Evolutionary conservation across 2,329 filamentous ascomycete genomes (phyloP).

Genomic region (Beauveria medogensis): DNA sequence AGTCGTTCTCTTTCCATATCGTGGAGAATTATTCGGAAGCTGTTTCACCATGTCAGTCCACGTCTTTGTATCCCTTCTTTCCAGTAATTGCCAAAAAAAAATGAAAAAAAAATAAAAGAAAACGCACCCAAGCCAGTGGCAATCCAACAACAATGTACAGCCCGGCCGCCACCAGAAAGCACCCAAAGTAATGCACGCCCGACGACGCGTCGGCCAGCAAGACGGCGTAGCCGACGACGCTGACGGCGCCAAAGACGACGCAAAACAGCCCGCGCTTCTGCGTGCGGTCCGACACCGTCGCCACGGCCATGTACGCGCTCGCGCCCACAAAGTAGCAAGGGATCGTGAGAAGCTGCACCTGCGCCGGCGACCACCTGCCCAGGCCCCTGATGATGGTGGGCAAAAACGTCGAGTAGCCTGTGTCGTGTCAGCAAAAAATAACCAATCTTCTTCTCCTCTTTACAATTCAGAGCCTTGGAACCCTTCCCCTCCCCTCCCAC

Average conservation of each 20-base stretch:
- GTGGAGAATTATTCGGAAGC: conserved; percentile 58
- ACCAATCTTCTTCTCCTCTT: neutral
- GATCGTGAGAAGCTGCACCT: conserved; percentile 69
- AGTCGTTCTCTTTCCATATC: conserved; percentile 69
- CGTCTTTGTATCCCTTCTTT: too few relatives aligned
- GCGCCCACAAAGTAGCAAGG: conserved; percentile 71
- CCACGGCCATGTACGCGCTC: conserved; percentile 57
- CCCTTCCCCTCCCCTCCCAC: too few relatives aligned
- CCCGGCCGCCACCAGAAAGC: conserved; percentile 67
- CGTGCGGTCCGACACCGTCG: conserved; percentile 57
- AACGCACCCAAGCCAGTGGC: conserved; percentile 43
- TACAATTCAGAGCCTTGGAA: neutral
- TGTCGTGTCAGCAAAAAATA: neutral
- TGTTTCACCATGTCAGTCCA: conserved; percentile 14
- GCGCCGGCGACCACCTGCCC: conserved; percentile 51
- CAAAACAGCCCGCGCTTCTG: conserved; percentile 59
- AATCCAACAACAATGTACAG: conserved; percentile 55
- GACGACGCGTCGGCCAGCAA: conserved; percentile 52
- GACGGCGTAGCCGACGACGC: conserved; percentile 61
- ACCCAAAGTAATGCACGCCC: conserved; percentile 65
- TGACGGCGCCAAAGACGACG: conserved; percentile 53
- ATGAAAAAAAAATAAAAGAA: too few relatives aligned
- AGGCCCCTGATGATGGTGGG: conserved; percentile 70
- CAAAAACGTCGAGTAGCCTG: conserved; percentile 67
- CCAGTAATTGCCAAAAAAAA: too few relatives aligned